These are phyloP conservation scores for Rhipidocladum racemiflorum DNA, from an alignment of 176 grass and related monocot genomes.

Conservation along the genomic window DNA sequence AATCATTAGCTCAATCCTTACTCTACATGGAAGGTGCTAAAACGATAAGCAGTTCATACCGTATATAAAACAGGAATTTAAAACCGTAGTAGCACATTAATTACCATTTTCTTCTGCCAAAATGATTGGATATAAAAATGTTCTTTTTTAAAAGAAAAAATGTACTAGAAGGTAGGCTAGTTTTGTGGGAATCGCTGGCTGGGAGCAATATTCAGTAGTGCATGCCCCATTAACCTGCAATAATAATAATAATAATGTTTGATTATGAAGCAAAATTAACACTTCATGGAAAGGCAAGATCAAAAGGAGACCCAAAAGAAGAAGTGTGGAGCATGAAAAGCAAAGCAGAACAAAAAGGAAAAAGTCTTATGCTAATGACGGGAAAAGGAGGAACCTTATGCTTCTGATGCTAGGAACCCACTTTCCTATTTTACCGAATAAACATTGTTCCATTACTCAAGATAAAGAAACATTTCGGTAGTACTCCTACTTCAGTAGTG, in stretches of 20 bases:
- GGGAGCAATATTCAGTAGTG: slow-evolving; percentile 41
- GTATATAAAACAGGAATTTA: background rate
- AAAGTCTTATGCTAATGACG: slow-evolving; percentile 40
- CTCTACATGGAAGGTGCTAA: background rate
- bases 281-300: slow-evolving; percentile 31
- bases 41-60: background rate
- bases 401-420: slow-evolving; percentile 39
- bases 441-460: slow-evolving; percentile 13
- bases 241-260: slow-evolving; percentile 15
- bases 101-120: background rate
- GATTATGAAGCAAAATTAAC: slow-evolving; percentile 18
- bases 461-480: slow-evolving; percentile 21
- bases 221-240: slow-evolving; percentile 34
- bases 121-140: background rate
- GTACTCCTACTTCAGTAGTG: background rate
- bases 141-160: background rate
- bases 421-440: slow-evolving; percentile 34
- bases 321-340: slow-evolving; percentile 38
- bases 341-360: slow-evolving; percentile 33
- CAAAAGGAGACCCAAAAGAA: slow-evolving; percentile 29
- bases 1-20: background rate
- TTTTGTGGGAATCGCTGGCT: slow-evolving; percentile 43
- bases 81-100: background rate
- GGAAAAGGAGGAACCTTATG: slow-evolving; percentile 57
- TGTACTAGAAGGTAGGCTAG: slow-evolving; percentile 29